Evolutionary conservation across 352 stramenopile genomes (phyloP).

Genomic region (Poterioochromonas sp.): DNA sequence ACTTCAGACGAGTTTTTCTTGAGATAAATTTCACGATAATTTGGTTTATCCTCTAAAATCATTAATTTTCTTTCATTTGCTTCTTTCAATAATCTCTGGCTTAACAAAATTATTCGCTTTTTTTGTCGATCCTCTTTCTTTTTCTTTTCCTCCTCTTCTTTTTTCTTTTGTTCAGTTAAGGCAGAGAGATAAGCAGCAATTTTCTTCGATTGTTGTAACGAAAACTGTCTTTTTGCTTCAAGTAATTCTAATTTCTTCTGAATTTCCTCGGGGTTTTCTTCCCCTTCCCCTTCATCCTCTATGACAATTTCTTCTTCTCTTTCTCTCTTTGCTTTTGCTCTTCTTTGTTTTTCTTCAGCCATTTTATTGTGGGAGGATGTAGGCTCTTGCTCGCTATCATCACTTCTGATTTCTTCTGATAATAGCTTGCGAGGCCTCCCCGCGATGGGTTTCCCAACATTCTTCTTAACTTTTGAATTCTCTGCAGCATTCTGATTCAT

Average conservation of each 20-base stretch:
- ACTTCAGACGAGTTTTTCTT: conserved; percentile 43
- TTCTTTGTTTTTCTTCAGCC: no score
- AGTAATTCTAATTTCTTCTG: no score
- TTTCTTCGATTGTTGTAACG: conserved; percentile 1
- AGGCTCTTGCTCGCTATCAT: no score
- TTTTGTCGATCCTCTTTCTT: conserved; percentile 32
- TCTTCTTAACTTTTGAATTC: background rate
- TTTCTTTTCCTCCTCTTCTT: conserved; percentile 56
- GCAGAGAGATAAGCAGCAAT: background rate
- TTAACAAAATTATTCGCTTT: conserved; percentile 38
- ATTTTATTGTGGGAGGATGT: no score
- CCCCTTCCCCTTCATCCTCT: no score
- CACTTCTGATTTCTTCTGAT: no score
- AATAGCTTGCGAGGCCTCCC: no score
- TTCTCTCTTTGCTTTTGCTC: background rate
- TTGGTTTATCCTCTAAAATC: conserved; percentile 32
- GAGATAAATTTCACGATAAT: conserved; percentile 50
- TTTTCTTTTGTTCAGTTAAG: conserved; percentile 41
- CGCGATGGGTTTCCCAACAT: no score
- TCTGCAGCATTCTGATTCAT: background rate
- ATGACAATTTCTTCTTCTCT: conserved; percentile 9
- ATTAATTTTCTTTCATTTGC: conserved; percentile 48
- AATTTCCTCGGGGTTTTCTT: no score
- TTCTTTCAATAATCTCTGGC: conserved; percentile 13
- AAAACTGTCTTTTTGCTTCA: no score